Percentiles rank a stretch among this genome's conserved stretches.
These are phyloP conservation scores for Cornus florida DNA, from an alignment of 148 eudicot species.

Conservation along the genomic window DNA sequence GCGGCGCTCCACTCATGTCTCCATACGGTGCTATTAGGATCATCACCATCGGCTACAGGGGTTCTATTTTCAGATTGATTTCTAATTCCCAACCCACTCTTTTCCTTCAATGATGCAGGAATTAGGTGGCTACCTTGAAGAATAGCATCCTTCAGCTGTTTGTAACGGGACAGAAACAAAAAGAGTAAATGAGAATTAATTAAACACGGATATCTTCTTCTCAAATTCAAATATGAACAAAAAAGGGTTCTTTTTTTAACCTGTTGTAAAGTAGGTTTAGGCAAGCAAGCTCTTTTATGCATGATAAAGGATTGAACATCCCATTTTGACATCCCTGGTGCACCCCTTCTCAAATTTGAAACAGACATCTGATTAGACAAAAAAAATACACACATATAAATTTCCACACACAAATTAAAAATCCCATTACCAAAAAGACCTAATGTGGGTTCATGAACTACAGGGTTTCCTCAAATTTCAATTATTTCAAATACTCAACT, in stretches of 20 bases:
- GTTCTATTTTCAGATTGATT: slow-evolving; percentile 15
- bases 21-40: slow-evolving; percentile 11
- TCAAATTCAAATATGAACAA: neutral
- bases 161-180: neutral
- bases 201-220: neutral
- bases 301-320: slow-evolving; percentile 42
- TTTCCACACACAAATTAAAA: neutral
- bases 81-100: slow-evolving; percentile 34
- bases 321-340: slow-evolving; percentile 31
- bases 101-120: slow-evolving; percentile 40
- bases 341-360: slow-evolving; percentile 24
- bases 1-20: slow-evolving; percentile 10
- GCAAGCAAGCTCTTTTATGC: slow-evolving; percentile 47
- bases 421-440: neutral
- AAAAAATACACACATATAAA: neutral
- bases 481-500: neutral
- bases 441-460: neutral
- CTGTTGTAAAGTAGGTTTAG: slow-evolving; percentile 50
- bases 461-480: neutral
- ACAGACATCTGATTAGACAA: slow-evolving; percentile 30
- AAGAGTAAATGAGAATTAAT: neutral
- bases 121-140: slow-evolving; percentile 40
- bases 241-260: slow-evolving; percentile 24
- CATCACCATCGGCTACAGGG: slow-evolving; percentile 16
- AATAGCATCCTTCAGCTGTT: slow-evolving; percentile 65